Percentiles rank a stretch among this genome's conserved stretches.
Evolutionary conservation across 352 stramenopile genomes (phyloP).

Genomic region (Phytophthora cryptogea): DNA sequence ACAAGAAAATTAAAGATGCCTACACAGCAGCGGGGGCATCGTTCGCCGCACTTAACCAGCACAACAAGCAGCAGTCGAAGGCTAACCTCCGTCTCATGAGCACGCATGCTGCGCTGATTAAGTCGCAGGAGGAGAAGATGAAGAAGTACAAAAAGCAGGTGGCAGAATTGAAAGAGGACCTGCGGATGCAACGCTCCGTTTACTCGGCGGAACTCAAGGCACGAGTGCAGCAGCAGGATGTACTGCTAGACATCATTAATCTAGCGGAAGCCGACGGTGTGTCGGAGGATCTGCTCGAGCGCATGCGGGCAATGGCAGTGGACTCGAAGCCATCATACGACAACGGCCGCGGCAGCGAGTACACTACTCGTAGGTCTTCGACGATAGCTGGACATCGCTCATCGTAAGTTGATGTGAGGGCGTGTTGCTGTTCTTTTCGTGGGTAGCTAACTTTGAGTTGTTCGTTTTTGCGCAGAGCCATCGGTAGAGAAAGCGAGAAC

Average conservation of each 20-base stretch:
- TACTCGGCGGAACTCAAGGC: slow-evolving; percentile 81
- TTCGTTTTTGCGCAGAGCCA: slow-evolving; percentile 15
- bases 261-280: slow-evolving; percentile 63
- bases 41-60: slow-evolving; percentile 92
- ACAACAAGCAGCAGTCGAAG: slow-evolving; percentile 94
- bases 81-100: slow-evolving; percentile 91
- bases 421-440: neutral
- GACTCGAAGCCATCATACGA: slow-evolving; percentile 74
- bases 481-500: slow-evolving; percentile 25
- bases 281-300: slow-evolving; percentile 41
- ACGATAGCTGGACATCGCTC: slow-evolving; percentile 16
- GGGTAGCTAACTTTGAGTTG: slow-evolving; percentile 15
- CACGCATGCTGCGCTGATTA: slow-evolving; percentile 83
- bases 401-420: slow-evolving; percentile 28
- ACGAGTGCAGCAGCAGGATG: slow-evolving; percentile 48
- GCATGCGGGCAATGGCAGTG: slow-evolving; percentile 65
- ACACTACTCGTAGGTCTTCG: slow-evolving; percentile 14
- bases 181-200: slow-evolving; percentile 79
- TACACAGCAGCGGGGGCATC: slow-evolving; percentile 92
- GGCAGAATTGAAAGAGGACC: slow-evolving; percentile 77
- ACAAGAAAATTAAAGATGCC: slow-evolving; percentile 92
- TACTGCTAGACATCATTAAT: slow-evolving; percentile 44
- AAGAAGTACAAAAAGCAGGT: slow-evolving; percentile 91
- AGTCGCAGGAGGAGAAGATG: slow-evolving; percentile 91
- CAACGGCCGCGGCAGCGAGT: slow-evolving; percentile 47